Evolutionary conservation across 192 early-diverging fungal species (phyloP).

Genomic region (Spizellomyces sp.): DNA sequence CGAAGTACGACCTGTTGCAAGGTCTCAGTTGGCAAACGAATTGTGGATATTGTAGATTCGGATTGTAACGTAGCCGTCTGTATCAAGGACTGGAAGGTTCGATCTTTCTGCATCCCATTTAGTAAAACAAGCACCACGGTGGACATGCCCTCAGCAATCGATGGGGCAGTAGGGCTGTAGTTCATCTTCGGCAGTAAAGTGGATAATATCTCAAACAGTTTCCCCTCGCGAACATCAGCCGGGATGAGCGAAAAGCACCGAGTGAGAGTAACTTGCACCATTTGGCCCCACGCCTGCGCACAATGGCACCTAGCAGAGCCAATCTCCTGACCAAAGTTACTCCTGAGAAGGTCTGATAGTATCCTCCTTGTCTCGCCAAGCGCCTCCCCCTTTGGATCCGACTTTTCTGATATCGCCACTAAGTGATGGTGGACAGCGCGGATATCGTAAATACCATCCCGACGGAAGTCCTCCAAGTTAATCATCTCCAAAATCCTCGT

Average conservation of each 20-base stretch:
- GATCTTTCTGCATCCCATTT: conserved; percentile 58
- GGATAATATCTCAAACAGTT: conserved; percentile 68
- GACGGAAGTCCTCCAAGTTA: conserved; percentile 31
- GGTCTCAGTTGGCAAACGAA: conserved; percentile 39
- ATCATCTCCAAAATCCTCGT: background rate
- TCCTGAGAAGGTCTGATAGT: conserved; percentile 52
- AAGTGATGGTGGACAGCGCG: conserved; percentile 66
- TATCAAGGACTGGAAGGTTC: conserved; percentile 51
- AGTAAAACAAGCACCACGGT: conserved; percentile 61
- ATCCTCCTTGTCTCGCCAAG: background rate
- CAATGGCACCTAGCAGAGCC: conserved; percentile 67
- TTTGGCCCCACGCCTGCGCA: conserved; percentile 79
- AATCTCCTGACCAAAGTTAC: conserved; percentile 75
- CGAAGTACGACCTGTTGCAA: conserved; percentile 40
- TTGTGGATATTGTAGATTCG: conserved; percentile 12
- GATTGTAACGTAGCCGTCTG: conserved; percentile 37
- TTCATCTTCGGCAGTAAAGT: conserved; percentile 66
- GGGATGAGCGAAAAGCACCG: conserved; percentile 67
- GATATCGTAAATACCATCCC: conserved; percentile 60
- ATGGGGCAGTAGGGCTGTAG: conserved; percentile 34
- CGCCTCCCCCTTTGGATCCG: background rate
- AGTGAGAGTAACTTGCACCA: conserved; percentile 73
- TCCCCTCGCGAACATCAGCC: conserved; percentile 60
- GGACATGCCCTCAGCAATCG: conserved; percentile 57
- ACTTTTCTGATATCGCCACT: background rate